Base-by-base conservation (phyloP, 176 grass and related monocot genomes). In the Hyparrhenia diplandra region DNA sequence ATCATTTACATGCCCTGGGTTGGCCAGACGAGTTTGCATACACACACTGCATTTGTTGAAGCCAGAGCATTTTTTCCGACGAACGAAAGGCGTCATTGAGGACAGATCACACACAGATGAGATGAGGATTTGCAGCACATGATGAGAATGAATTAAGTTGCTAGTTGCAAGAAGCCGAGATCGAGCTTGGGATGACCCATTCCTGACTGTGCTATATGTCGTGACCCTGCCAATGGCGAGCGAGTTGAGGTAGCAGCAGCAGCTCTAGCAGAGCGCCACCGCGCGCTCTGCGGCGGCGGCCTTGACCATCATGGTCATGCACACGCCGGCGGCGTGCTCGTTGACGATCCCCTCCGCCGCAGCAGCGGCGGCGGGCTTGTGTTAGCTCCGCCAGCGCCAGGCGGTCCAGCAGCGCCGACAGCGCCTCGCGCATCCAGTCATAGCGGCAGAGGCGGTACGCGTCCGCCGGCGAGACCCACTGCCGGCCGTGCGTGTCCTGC, bases 361-460 rank as follows among this genome's bases (percentile, higher is more conserved):
- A n/a, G n/a, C n/a, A n/a, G n/a, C 73, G 5, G 67, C 47, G 5
- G 70, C 59, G 3, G 72, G 52, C 14, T 52, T 40, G 67, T n/a
- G n/a, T n/a, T n/a, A 13, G 37, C 13, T 12, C 25, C 40, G 68
- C 13, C 27, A 87, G 59, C 40, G 68, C 13, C 27, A 87, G 59
- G 17, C 75, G 82, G 14, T 76, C 74, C n/a, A 87, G 67, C 74
- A 95, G 78, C 32, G 78, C 85, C 12, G 90, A 64, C 12, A 98
- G 92, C 21, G 95, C 95, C 89, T 95, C 88, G 30, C 90, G 85
- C 95, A 98, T 98, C 95, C 95, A 98, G 37, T 93, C 88, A 67
- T 98, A 98, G 67, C 95, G 90, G 61, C 86, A 98, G 28, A 93
- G 80, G 36, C 75, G 24, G 46, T 88, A 93, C 32, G 95, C 90